Evolutionary conservation across 306 rosid genomes (phyloP).

Genomic region (Phaseolus lunatus): DNA sequence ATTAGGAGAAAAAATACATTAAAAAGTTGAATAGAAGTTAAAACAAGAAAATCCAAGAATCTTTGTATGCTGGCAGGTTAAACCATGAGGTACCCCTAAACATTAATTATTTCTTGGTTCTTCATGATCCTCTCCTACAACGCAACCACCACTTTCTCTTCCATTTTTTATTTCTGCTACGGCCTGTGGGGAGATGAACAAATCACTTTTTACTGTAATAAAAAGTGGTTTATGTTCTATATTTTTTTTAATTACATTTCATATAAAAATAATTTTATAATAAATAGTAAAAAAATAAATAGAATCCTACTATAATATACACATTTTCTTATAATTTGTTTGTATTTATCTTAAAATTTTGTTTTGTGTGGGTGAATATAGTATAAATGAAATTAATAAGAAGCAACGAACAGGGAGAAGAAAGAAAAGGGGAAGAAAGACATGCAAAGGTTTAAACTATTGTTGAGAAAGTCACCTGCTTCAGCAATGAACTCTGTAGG

Average conservation of each 20-base stretch:
- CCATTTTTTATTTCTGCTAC: conserved; percentile 56
- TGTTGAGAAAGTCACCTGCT: conserved; percentile 56
- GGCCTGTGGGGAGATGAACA: conserved; percentile 53
- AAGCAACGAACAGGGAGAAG: background rate
- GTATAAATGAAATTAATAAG: background rate
- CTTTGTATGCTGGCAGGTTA: conserved; percentile 10
- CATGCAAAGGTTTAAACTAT: background rate
- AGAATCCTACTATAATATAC: too few relatives aligned
- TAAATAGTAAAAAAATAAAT: too few relatives aligned
- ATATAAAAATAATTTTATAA: too few relatives aligned
- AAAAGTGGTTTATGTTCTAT: too few relatives aligned
- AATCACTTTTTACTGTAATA: conserved; percentile 4
- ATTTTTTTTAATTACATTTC: too few relatives aligned
- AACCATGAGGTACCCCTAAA: background rate
- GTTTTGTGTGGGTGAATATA: too few relatives aligned
- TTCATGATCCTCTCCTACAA: conserved; percentile 31
- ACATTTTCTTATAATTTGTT: too few relatives aligned
- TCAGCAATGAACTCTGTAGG: conserved; percentile 46
- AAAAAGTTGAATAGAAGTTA: background rate
- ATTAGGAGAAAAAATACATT: too few relatives aligned
- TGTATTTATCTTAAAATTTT: too few relatives aligned
- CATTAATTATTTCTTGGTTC: conserved; percentile 9
- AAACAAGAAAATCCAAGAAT: background rate
- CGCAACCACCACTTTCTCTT: conserved; percentile 8
- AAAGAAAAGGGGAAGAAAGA: background rate